Percentiles rank a stretch among this genome's conserved stretches.
These are phyloP conservation scores for Alternaria ethzedia DNA, from an alignment of 2,329 filamentous ascomycete species.

Conservation along the genomic window DNA sequence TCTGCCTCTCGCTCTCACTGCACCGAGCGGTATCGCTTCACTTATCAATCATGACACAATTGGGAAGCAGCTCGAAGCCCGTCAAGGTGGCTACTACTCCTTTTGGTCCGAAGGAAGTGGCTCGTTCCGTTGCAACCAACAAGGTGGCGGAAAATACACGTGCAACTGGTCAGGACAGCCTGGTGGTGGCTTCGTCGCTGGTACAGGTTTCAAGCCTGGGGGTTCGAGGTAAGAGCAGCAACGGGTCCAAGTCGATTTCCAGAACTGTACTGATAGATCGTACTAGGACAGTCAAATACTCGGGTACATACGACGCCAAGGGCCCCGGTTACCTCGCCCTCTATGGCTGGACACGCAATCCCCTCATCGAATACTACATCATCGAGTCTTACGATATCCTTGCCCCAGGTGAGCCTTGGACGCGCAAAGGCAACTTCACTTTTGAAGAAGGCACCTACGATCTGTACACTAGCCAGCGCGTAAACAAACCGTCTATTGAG, in stretches of 20 bases:
- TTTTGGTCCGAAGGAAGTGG: conserved; percentile 62
- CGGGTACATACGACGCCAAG: conserved; percentile 28
- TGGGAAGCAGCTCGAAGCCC: conserved; percentile 13
- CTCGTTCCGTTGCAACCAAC: conserved; percentile 28
- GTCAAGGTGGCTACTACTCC: conserved; percentile 57
- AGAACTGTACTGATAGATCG: not conserved
- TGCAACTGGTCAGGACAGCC: conserved; percentile 25
- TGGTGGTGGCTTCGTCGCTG: conserved; percentile 29
- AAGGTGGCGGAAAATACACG: conserved; percentile 27
- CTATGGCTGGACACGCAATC: conserved; percentile 63
- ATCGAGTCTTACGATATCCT: conserved; percentile 59
- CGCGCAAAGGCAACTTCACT: conserved; percentile 56
- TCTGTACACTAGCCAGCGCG: conserved; percentile 51
- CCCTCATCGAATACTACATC: conserved; percentile 64
- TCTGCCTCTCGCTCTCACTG: not conserved
- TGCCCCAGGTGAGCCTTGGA: conserved; percentile 36
- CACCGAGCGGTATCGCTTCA: conserved; percentile 1
- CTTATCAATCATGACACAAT: conserved; percentile 11
- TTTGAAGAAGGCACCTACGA: conserved; percentile 61
- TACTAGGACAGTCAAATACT: conserved; percentile 25
- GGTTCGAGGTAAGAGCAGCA: conserved; percentile 52
- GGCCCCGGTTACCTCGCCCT: conserved; percentile 47
- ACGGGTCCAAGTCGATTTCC: not conserved
- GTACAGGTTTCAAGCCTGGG: conserved; percentile 43
- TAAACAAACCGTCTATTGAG: conserved; percentile 60